Evolutionary conservation across 2,329 filamentous ascomycete genomes (phyloP), one percentile per base, ranked within the genome.

Genomic region (Cercospora sesami): DNA sequence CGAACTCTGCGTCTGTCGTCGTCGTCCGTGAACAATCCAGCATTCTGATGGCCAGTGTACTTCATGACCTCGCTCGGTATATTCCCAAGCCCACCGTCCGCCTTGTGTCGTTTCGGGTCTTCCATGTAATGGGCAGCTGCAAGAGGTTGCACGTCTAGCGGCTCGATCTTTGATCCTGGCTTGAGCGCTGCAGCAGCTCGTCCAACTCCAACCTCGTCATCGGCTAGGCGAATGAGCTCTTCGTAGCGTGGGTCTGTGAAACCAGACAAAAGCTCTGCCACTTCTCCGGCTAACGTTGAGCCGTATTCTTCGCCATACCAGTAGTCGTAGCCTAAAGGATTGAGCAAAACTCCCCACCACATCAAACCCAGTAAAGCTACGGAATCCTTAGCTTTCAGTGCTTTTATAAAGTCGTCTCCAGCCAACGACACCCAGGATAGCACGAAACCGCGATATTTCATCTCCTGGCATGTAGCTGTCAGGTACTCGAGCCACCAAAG

Each of bases 221-320:
- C 63, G 0, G 63, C 63, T 9, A 65, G 63, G 21, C 33, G 51
- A 5, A 65, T 60, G 21, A 65, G 1, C 21, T 51, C 36, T 30
- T 58, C 53, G 6, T 60, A 63, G 12, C 28, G 63, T 10, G 55
- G 14, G 1, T 68, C 66, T 1, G 55, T 26, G 12, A 21, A 14
- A 5, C 9, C n/a, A 18, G 33, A 39, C 9, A 68, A 30, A 18
- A 42, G 31, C 12, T 64, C 66, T 8, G 58, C 61, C 5, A 68
- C 62, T 30, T 68, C 57, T 30, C 63, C 62, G 1, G 62, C 66
- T 2, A 64, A 14, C 6, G 58, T 64, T 9, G 61, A 55, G n/a
- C 68, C 68, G n/a, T 64, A 70, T 3, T 64, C 66, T 60, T 67
- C 61, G 3, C 63, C 68, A 28, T 68, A 70, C 68, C 68, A 70